A percentile compares a stretch with the other conserved stretches of the same genome.
Evolutionary conservation across 177 flowering plant species (phyloP).

Genomic region (Telopea speciosissima): DNA sequence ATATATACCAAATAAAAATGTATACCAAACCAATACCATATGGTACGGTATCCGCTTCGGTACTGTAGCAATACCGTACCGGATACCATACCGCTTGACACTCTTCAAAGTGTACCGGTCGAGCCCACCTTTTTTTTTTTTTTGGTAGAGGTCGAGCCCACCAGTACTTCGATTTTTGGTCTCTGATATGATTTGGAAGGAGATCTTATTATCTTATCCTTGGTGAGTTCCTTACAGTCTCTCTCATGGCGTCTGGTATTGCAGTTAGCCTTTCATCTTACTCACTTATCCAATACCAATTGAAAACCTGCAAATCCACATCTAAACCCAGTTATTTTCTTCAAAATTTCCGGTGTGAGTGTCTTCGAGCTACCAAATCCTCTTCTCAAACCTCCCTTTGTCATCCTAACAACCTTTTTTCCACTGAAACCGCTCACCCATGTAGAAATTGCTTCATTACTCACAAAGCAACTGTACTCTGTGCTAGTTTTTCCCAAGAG

Average conservation of each 20-base stretch:
- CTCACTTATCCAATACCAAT: conserved; percentile 11
- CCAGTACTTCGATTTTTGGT: too few species aligned
- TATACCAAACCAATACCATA: too few species aligned
- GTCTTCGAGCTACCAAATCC: neutral
- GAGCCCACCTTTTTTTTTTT: too few species aligned
- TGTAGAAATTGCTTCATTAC: neutral
- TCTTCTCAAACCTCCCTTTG: neutral
- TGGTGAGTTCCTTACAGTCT: neutral
- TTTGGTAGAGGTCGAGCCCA: too few species aligned
- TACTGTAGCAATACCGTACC: too few species aligned
- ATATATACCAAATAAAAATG: too few species aligned
- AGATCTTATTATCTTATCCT: neutral
- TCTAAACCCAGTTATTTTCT: neutral
- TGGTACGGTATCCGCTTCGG: too few species aligned
- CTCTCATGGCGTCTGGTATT: conserved; percentile 15
- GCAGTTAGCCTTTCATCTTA: conserved; percentile 7
- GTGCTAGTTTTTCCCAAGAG: neutral
- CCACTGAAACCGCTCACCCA: neutral
- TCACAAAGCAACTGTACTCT: neutral
- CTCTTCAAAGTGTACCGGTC: too few species aligned
- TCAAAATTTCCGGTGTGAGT: neutral
- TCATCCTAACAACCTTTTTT: neutral
- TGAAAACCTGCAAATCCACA: neutral
- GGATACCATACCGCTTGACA: too few species aligned
- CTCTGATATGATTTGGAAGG: neutral